Evolutionary conservation across 177 flowering plant genomes (phyloP), one percentile per base, ranked within the genome.

Genomic region (Tripterygium wilfordii): DNA sequence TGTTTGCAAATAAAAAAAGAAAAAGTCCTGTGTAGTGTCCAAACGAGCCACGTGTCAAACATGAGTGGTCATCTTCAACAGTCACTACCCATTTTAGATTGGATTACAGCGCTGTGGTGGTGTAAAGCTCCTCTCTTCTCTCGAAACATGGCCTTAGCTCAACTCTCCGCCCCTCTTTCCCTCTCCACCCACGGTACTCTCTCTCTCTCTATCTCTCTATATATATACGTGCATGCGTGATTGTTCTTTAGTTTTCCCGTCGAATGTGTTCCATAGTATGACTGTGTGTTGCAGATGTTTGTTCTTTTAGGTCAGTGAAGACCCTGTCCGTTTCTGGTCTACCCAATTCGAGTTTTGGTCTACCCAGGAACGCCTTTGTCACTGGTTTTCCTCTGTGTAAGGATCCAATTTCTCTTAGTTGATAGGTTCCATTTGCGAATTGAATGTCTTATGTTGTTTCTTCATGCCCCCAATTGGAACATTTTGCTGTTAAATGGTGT

Each of bases 331-430:
- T 28, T 46, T 48, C 66, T 36, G 62, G 54, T 36, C 20, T 70
- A 49, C 67, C 64, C 14, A 37, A 31, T 22, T 53, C 68, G 10
- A 56, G 42, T 15, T 36, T 36, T 22, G 47, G 57, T 0, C 50
- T 51, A 42, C 30, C 20, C 7, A 45, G 60, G 9, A 27, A 71
- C 10, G 39, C 67, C 14, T 80, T 75, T 54, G 29, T 45, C 8
- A 43, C 70, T 24, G 87, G 80, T 27, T 72, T 72, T 56, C 81
- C 75, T 8, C 76, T 77, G 18, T 55, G 83, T 75, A 62, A 60
- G 78, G 19, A 24, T 5, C 22, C 29, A 9, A 24, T 15, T 24
- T 36, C 15, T 10, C 17, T 16, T 20, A 30, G n/a, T n/a, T n/a
- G n/a, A n/a, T n/a, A n/a, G n/a, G n/a, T n/a, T n/a, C n/a, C n/a